A percentile compares a stretch with the other conserved stretches of the same genome.
Conservation (phyloP, 208 protist species). For the Leishmania braziliensis region DNA sequence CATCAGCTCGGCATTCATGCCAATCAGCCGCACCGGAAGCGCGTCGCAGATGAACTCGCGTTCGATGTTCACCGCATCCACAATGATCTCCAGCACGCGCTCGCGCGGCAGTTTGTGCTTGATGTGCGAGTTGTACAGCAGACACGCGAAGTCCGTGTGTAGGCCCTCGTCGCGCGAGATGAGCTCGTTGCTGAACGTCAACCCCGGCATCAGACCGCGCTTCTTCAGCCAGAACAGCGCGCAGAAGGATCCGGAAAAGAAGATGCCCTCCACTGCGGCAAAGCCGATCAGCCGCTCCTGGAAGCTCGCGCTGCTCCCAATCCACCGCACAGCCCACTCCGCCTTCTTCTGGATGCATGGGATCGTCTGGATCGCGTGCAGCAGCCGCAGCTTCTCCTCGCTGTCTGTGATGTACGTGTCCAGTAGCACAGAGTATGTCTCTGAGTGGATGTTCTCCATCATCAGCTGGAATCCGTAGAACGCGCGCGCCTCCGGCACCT, state of each 20-base stretch:
- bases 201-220: constrained; percentile 98
- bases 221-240: constrained; percentile 99
- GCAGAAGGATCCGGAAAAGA: constrained; percentile 99
- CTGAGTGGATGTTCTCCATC: constrained; percentile 99
- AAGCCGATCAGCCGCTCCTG: constrained; percentile 98
- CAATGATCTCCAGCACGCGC: constrained; percentile 90
- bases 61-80: constrained; percentile 96
- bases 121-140: constrained; percentile 95
- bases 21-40: constrained; percentile 98
- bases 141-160: constrained; percentile 99
- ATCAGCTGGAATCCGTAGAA: constrained; percentile 99
- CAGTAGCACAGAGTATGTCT: constrained; percentile 93
- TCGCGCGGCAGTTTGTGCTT: constrained; percentile 90
- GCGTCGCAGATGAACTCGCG: constrained; percentile 98
- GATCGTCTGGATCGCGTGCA: constrained; percentile 97
- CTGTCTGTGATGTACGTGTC: constrained; percentile 98
- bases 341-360: constrained; percentile 98
- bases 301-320: constrained; percentile 81
- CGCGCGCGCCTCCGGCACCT: constrained; percentile 97
- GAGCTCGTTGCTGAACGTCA: constrained; percentile 99
- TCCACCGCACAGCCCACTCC: constrained; percentile 97
- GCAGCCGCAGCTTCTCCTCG: constrained; percentile 93
- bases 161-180: constrained; percentile 99
- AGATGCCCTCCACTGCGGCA: constrained; percentile 99
- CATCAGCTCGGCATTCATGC: constrained; percentile 99